phyloP scores from a whole-genome alignment of 139 green algal genomes.

The Coccomyxa sp. region DNA sequence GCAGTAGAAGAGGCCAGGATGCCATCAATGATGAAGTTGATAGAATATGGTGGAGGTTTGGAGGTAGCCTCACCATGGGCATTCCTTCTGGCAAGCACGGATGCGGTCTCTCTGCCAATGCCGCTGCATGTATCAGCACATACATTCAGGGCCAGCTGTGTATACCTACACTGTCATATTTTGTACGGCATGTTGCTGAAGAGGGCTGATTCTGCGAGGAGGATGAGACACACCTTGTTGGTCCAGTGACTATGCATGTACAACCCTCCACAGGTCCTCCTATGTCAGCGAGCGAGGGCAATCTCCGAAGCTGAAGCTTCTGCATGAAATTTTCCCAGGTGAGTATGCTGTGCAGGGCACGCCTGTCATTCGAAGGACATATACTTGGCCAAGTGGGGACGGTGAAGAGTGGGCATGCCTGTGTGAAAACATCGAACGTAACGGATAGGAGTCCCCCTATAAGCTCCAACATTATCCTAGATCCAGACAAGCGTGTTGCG shows the following conservation, averaged over 20 bases:
- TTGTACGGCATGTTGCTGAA: too few species aligned
- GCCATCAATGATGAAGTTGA: background rate
- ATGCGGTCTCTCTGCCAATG: slow-evolving; percentile 70
- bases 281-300: slow-evolving; percentile 43
- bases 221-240: slow-evolving; percentile 49
- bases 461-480: background rate
- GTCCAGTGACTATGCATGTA: slow-evolving; percentile 69
- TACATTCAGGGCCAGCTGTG: too few species aligned
- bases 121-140: too few species aligned
- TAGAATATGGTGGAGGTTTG: too few species aligned
- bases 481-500: background rate
- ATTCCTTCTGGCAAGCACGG: slow-evolving; percentile 43
- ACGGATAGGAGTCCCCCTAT: background rate
- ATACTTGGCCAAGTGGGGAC: too few species aligned
- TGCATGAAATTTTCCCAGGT: too few species aligned
- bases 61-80: slow-evolving; percentile 46
- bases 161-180: too few species aligned
- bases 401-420: too few species aligned
- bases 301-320: slow-evolving; percentile 45
- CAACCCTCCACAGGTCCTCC: slow-evolving; percentile 44
- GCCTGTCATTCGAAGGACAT: too few species aligned
- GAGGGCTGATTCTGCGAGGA: too few species aligned
- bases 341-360: too few species aligned
- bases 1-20: background rate
- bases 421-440: slow-evolving; percentile 2